phyloP scores from a whole-genome alignment of 2,329 filamentous ascomycete genomes.

The Calonectria henricotiae region DNA sequence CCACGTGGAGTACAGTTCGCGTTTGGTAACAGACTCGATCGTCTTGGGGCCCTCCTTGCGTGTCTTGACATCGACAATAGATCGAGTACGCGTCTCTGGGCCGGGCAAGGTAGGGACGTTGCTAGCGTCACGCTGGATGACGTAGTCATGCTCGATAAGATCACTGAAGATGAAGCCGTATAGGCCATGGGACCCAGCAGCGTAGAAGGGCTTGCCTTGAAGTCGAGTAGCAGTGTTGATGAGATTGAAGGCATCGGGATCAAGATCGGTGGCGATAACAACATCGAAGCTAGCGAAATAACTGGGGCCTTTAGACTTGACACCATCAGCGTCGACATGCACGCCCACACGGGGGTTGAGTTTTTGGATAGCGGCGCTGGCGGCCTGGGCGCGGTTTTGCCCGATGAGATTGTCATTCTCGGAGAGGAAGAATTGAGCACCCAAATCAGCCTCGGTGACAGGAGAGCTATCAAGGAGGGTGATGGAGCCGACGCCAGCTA shows the following conservation, averaged over 20 bases:
- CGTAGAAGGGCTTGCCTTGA: constrained; percentile 87
- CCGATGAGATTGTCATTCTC: constrained; percentile 79
- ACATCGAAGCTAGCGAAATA: constrained; percentile 89
- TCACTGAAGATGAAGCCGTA: constrained; percentile 98
- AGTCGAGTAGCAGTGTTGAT: constrained; percentile 92
- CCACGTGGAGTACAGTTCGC: constrained; percentile 91
- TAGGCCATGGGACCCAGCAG: constrained; percentile 87
- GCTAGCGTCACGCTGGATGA: constrained; percentile 87
- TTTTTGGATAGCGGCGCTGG: constrained; percentile 82
- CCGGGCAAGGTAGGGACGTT: constrained; percentile 77
- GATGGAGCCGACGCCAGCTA: constrained; percentile 91
- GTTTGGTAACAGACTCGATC: constrained; percentile 91
- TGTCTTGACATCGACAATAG: constrained; percentile 80
- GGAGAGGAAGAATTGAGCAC: constrained; percentile 86
- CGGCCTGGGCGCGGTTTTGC: constrained; percentile 88
- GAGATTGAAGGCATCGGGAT: constrained; percentile 80
- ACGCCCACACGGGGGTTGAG: constrained; percentile 92
- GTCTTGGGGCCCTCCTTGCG: constrained; percentile 79
- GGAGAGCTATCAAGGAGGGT: constrained; percentile 87
- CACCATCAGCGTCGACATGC: constrained; percentile 77
- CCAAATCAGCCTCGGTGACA: constrained; percentile 86
- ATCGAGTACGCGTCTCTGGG: constrained; percentile 84
- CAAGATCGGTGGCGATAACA: constrained; percentile 90
- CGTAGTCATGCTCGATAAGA: constrained; percentile 90
- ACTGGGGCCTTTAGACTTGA: constrained; percentile 77